Base-by-base conservation (phyloP, 768 basidiomycete genomes). In the Lactarius akahatsu region DNA sequence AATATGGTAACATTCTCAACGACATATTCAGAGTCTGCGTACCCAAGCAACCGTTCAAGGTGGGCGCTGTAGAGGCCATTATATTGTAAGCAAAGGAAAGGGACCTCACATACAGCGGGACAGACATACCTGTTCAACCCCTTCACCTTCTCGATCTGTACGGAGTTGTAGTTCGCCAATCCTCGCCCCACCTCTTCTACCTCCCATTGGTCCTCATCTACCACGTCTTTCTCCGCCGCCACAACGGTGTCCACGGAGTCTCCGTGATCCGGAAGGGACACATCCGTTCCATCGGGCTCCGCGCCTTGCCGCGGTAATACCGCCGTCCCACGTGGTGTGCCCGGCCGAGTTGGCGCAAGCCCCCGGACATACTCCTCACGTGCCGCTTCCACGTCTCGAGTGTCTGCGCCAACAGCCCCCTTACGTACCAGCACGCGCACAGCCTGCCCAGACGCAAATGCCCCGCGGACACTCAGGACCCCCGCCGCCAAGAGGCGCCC, bases 11-110 rank as follows among this genome's bases (percentile, higher is more conserved):
- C 88, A 73, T 95, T 93, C 74, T 98, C 97, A 7, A 96, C 96
- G 57, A 98, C 95, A 78, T 98, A 92, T 75, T 98, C 97, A 32
- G 93, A 91, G 74, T 99, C 97, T 16, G 91, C 92, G 76, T 99
- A 98, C 3, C 95, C 96, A 57, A 99, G 76, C 7, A 95, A 72
- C 66, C 87, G 85, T 10, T 89, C 80, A 45, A 99, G 86, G 60
- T 91, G 83, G 1, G 92, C 88, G 70, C 96, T 98, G 74, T 7
- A 61, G 68, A 59, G 57, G 0, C 60, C 64, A 38, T 71, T 61
- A 71, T 66, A 40, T 70, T 65, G 63, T 63, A 62, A 62, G 64
- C 64, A 61, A 28, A 55, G 55, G 20, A 40, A 18, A 47, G 11
- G 10, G n/a, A 0, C 1, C 11, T 2, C 23, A 50, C 11, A 26